Percentiles rank a stretch among this genome's conserved stretches.
Conservation (phyloP, 176 grass and related monocot genomes). For the Avena eriantha region DNA sequence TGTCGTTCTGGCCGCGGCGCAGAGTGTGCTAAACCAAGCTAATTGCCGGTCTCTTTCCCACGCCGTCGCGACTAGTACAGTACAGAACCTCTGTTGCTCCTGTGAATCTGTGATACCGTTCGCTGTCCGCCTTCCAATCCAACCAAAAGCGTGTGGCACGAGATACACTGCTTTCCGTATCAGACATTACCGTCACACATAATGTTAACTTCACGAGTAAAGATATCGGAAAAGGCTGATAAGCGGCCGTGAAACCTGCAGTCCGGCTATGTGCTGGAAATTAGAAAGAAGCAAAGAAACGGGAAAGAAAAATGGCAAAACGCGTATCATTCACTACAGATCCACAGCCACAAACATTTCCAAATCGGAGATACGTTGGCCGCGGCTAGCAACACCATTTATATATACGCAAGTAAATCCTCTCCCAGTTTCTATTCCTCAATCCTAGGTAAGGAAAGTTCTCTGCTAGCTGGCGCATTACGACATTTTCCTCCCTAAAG, state of each 20-base stretch:
- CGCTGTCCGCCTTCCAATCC: conserved; percentile 5
- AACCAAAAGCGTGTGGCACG: neutral
- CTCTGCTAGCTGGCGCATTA: conserved; percentile 7
- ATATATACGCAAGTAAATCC: neutral
- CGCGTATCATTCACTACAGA: neutral
- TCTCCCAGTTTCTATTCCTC: neutral
- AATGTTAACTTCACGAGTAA: neutral
- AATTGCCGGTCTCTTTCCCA: too few species aligned
- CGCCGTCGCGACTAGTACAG: too few species aligned
- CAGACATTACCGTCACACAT: conserved; percentile 26
- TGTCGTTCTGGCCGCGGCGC: too few species aligned
- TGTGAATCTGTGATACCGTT: conserved; percentile 20
- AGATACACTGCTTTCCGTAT: neutral
- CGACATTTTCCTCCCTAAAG: conserved; percentile 41
- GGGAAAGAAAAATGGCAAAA: neutral
- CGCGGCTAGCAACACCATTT: conserved; percentile 10
- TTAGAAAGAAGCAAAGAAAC: neutral
- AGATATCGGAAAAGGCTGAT: neutral
- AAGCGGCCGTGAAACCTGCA: neutral
- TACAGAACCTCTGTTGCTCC: too few species aligned
- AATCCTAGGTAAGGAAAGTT: neutral
- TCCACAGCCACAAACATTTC: conserved; percentile 26
- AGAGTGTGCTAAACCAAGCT: too few species aligned
- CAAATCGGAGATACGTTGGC: neutral
- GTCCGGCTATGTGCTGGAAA: neutral